Conservation (phyloP, 345 rosid genomes). For the Erysimum cheiranthoides region DNA sequence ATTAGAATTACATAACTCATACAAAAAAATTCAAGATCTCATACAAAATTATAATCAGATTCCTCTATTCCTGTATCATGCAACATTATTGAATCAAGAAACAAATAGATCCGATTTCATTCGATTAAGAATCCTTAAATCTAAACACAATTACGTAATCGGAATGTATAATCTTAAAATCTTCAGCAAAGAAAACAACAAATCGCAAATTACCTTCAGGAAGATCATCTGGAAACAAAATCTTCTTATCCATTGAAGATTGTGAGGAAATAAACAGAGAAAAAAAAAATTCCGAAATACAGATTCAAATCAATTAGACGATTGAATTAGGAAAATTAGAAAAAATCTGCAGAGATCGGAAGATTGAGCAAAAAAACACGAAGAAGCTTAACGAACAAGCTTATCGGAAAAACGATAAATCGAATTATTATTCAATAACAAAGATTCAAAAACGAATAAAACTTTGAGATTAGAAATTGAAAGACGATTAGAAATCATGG, state of each 20-base stretch:
- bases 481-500: conserved; percentile 31
- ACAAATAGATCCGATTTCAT: conserved; percentile 8
- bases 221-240: conserved; percentile 34
- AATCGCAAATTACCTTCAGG: conserved; percentile 39
- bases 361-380: conserved; percentile 23
- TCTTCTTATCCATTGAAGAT: conserved; percentile 52
- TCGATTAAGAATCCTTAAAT: neutral
- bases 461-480: conserved; percentile 44
- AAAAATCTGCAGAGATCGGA: conserved; percentile 66
- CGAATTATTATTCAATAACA: conserved; percentile 38
- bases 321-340: conserved; percentile 57
- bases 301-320: conserved; percentile 52
- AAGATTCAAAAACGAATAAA: conserved; percentile 46
- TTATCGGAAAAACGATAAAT: conserved; percentile 46
- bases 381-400: conserved; percentile 55
- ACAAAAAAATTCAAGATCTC: neutral
- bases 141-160: neutral
- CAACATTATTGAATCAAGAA: conserved; percentile 7
- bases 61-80: neutral
- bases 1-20: conserved; percentile 7
- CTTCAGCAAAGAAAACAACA: neutral
- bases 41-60: conserved; percentile 3
- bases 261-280: conserved; percentile 12
- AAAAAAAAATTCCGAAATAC: neutral
- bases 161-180: conserved; percentile 7